Evolutionary conservation across 73 alveolate genomes (phyloP), one percentile per base, ranked within the genome.

Genomic region (Symbiodinium natans): DNA sequence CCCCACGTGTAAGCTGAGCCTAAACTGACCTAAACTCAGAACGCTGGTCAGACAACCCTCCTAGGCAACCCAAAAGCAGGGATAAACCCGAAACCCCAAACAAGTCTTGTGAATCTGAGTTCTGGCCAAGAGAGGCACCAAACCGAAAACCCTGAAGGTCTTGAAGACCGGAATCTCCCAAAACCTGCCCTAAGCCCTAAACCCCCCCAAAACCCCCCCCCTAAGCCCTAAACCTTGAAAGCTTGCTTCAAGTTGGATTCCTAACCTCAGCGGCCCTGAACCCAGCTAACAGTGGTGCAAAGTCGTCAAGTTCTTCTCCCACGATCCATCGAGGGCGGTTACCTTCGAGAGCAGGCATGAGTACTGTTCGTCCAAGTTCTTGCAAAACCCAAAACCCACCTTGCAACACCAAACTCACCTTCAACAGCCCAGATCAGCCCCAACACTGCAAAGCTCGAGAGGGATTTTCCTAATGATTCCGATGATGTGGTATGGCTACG

Each of bases 301-400:
- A 41, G 52, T 82, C 19, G 98, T 92, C 75, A 73, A 29, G 82
- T 74, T 92, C 82, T 75, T 92, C 98, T 92, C 98, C 98, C 98
- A 92, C n/a, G 82, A 36, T 11, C 98, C 98, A 39, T 92, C 89
- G 13, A 92, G 52, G 19, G 83, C 98, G 6, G 89, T 75, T 41
- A 92, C 98, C 87, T 80, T 17, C 33, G n/a, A n/a, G n/a, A n/a
- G n/a, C n/a, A n/a, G n/a, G n/a, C n/a, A n/a, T n/a, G n/a, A n/a
- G n/a, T n/a, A 46, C 59, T 46, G 59, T 46, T n/a, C n/a, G n/a
- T n/a, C n/a, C n/a, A n/a, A n/a, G 27, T 19, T 52, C 71, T 13
- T 52, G 71, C 19, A 10, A 10, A 52, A 13, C 19, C 19, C 27
- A 52, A 52, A 13, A 19, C 71, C 10, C 71, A 13, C 71, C 19